A percentile compares a stretch with the other conserved stretches of the same genome.
Conservation (phyloP, 23 red algal species). For the Pyropia haitanensis region DNA sequence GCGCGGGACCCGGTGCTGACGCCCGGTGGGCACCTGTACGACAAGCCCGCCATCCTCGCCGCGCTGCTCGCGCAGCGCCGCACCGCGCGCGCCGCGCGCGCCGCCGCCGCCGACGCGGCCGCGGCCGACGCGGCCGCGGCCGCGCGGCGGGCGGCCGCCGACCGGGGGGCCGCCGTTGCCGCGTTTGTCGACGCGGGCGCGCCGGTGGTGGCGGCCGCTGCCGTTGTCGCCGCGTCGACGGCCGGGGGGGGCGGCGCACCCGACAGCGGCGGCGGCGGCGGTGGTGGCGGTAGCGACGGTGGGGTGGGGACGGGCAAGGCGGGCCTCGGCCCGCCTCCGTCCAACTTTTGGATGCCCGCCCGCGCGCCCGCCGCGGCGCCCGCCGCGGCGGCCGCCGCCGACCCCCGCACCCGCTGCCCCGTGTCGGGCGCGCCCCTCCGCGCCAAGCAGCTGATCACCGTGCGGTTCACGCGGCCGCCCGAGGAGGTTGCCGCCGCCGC, state of each 20-base stretch:
- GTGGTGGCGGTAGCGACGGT: not conserved
- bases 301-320: not conserved
- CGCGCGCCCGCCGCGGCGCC: not conserved
- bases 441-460: constrained; percentile 35
- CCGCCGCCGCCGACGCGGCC: too few relatives aligned
- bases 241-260: not conserved
- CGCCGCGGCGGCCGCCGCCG: not conserved
- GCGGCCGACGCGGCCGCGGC: not conserved
- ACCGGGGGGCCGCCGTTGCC: constrained; percentile 3
- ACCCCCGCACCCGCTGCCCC: constrained; percentile 30
- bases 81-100: not conserved
- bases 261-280: not conserved
- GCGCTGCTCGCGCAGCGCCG: constrained; percentile 37
- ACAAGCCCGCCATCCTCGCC: constrained; percentile 40
- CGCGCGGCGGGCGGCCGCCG: constrained; percentile 3
- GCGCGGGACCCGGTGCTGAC: constrained; percentile 57
- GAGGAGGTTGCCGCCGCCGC: not conserved
- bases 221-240: not conserved
- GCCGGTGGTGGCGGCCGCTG: not conserved
- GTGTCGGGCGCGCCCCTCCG: constrained; percentile 39
- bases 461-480: constrained; percentile 14
- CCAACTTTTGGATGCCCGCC: constrained; percentile 49
- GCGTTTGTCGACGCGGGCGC: constrained; percentile 12
- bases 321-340: not conserved
- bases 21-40: constrained; percentile 50